phyloP scores from a whole-genome alignment of 768 basidiomycete species.

The Megacollybia marginata region DNA sequence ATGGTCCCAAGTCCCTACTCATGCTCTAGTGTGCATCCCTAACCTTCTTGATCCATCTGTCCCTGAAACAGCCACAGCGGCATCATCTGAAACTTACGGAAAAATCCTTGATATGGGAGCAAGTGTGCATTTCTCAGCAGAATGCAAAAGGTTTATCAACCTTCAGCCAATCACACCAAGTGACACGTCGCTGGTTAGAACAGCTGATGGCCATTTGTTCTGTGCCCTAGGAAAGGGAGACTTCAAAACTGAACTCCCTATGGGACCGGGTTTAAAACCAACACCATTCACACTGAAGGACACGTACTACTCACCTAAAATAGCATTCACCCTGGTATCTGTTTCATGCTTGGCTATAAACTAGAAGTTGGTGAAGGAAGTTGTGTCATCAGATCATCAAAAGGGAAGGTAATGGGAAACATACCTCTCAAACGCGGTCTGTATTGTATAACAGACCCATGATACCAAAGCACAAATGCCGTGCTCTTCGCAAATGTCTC shows the following conservation, averaged over 20 bases:
- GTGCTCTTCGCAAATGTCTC: not conserved
- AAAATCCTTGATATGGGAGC: constrained; percentile 25
- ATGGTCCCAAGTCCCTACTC: not conserved
- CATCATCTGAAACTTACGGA: not conserved
- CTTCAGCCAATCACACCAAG: constrained; percentile 8
- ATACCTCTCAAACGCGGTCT: constrained; percentile 18
- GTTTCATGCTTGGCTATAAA: constrained; percentile 13
- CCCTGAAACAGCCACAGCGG: not conserved
- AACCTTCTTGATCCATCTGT: not conserved
- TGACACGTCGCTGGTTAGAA: constrained; percentile 11
- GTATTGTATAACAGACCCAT: constrained; percentile 12
- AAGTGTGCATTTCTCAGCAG: constrained; percentile 24
- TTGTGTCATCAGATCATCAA: constrained; percentile 8
- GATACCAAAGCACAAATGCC: not conserved
- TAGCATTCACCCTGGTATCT: constrained; percentile 22
- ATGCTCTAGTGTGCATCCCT: constrained; percentile 1
- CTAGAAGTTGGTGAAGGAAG: constrained; percentile 6
- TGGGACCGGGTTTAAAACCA: constrained; percentile 11
- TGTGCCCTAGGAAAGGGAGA: constrained; percentile 21
- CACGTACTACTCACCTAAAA: constrained; percentile 17
- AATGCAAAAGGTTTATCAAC: constrained; percentile 17
- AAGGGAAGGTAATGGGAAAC: constrained; percentile 7
- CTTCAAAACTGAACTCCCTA: constrained; percentile 16
- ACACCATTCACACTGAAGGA: constrained; percentile 13
- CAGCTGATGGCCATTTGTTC: constrained; percentile 21